Evolutionary conservation across 2,329 filamentous ascomycete species (phyloP), one percentile per base, ranked within the genome.

Genomic region (Colletotrichum filicis): DNA sequence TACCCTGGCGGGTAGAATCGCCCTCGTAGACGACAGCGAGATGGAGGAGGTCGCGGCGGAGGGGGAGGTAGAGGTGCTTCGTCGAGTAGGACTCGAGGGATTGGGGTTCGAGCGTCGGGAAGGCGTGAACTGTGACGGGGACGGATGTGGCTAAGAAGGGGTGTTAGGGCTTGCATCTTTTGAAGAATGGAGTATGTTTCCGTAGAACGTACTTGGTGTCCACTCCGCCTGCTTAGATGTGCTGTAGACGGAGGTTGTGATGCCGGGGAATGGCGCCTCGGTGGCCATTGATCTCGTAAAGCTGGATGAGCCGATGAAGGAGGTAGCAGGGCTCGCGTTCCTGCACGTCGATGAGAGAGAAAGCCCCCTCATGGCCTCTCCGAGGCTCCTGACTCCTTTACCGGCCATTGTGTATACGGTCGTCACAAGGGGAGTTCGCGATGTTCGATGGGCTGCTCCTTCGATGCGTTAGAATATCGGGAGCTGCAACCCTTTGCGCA

Each of bases 1-100:
- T 97, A 76, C 97, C 97, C 82, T 95, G 93, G 35, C 97, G 92
- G 68, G 94, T 93, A 79, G 88, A 90, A 85, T 98, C 96, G 77
- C 94, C 97, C 85, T 99, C 97, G 87, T 93, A 98, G 77, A 98
- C 86, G 71, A 99, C 91, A 71, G 97, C 97, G 76, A 94, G 91
- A 85, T 99, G 96, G 66, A 99, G 92, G 76, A 99, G 91, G 82
- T 99, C 97, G 81, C 93, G 92, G 73, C 97, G 93, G 59, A 98
- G 89, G 3, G 97, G 97, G 42, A 98, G 90, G 80, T 94, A 87
- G 57, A 99, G 93, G 83, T 98, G 95, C 79, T 94, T 93, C 74
- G 91, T 87, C 53, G 93, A 92, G 87, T 95, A 98, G 78, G 90
- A 85, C 80, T 94, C 91, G 82, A 97, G 93, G 63, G 91, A 87